Base-by-base conservation (phyloP, 495 filamentous ascomycete genomes). In the Annulohypoxylon bovei region DNA sequence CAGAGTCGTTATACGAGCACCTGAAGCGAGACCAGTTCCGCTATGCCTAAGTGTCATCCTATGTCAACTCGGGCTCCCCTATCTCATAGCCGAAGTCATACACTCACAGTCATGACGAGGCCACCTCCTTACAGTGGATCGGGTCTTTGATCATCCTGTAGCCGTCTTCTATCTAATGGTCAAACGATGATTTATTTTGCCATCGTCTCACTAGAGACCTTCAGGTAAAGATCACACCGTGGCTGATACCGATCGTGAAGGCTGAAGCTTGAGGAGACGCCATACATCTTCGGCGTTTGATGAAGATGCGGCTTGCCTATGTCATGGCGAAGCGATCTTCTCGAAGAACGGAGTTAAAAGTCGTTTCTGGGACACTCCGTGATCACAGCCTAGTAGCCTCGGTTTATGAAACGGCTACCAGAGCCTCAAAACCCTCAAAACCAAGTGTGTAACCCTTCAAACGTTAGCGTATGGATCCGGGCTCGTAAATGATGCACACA, bases 381-480 rank as follows among this genome's bases (percentile, higher is more conserved):
- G 46, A 16, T 47, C 14, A 27, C 23, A 28, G 46, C 39, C 39
- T 42, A 1, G 39, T 16, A 67, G 27, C 54, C 47, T 49, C 52
- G 54, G 25, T 54, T 56, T 50, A 22, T 65, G 64, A 67, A 67
- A 68, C 64, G 11, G 12, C 12, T 50, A 37, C 1, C 18, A 67
- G 64, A 72, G 64, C 59, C 64, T 64, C 69, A 56, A 35, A 37
- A 61, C 20, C n/a, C 39, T 42, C 39, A 42, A 20, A 20, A 42
- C 39, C n/a, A 47, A 64, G 35, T 23, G 62, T 32, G 20, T 54
- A 35, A 68, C 64, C 63, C 69, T 72, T 72, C 64, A 68, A 72
- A 72, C 69, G 32, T 50, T 72, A 72, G 64, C 54, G 64, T 57
- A 64, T 40, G 32, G 23, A 46, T 35, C 46, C 22, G 40, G 53